Conservation (phyloP, 2,329 filamentous ascomycete species). For the Colletotrichum euphorbiae region DNA sequence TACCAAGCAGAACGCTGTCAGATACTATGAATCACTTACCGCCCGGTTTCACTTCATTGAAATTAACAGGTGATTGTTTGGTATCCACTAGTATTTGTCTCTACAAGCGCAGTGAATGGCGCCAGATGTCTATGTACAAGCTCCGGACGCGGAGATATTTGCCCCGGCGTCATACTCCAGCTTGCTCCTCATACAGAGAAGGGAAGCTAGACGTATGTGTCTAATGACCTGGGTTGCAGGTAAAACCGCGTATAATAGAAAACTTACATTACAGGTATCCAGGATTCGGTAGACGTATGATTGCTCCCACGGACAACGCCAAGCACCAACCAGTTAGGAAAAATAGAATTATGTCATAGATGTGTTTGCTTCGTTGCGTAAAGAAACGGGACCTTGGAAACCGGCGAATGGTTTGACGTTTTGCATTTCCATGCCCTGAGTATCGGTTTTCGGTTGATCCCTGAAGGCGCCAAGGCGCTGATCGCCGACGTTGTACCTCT, state of each 20-base stretch:
- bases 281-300: constrained; percentile 31
- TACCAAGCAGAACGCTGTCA: neutral
- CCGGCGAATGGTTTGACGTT: constrained; percentile 61
- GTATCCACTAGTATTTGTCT: constrained; percentile 12
- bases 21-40: neutral
- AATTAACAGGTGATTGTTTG: neutral
- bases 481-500: constrained; percentile 80
- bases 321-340: constrained; percentile 7
- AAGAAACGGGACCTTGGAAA: constrained; percentile 66
- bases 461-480: constrained; percentile 76
- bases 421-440: constrained; percentile 78
- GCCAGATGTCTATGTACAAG: constrained; percentile 29
- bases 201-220: neutral
- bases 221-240: constrained; percentile 15
- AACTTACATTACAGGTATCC: constrained; percentile 42
- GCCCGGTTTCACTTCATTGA: neutral
- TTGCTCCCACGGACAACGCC: constrained; percentile 35
- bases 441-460: constrained; percentile 58
- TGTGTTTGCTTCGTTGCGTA: constrained; percentile 50
- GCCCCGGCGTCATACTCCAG: neutral
- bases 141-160: constrained; percentile 4
- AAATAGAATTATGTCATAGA: constrained; percentile 31
- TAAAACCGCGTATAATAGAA: constrained; percentile 38
- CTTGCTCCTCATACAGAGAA: neutral
- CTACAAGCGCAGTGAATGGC: constrained; percentile 21